Evolutionary conservation across 169 alveolate genomes (phyloP).

Genomic region (Plasmodium cynomolgi): DNA sequence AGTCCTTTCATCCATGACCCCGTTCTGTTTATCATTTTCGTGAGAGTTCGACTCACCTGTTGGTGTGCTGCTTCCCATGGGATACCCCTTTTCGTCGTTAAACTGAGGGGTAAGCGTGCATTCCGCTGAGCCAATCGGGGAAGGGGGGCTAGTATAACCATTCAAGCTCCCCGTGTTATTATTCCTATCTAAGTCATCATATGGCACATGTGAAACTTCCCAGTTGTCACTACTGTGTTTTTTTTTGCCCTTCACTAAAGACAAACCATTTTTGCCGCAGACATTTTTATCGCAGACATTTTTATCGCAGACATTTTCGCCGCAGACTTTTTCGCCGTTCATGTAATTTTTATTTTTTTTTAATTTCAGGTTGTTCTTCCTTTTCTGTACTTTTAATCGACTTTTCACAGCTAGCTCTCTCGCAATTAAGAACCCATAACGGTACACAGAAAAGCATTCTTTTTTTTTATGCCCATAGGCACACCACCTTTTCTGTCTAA

Average conservation of each 20-base stretch:
- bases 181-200: neutral
- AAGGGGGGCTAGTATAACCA: neutral
- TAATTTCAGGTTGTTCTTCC: slow-evolving; percentile 33
- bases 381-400: slow-evolving; percentile 53
- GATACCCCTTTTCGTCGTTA: neutral
- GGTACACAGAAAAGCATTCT: slow-evolving; percentile 69
- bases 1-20: neutral
- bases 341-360: slow-evolving; percentile 17
- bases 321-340: neutral
- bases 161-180: neutral
- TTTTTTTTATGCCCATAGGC: slow-evolving; percentile 75
- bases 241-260: neutral
- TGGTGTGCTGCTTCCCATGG: neutral
- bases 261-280: neutral
- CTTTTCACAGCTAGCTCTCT: slow-evolving; percentile 72
- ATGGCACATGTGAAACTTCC: neutral
- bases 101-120: neutral
- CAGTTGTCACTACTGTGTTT: neutral
- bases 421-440: slow-evolving; percentile 73
- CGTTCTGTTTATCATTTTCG: neutral
- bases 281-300: too few species aligned
- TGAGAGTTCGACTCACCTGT: neutral
- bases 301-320: neutral
- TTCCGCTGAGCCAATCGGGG: neutral
- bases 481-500: slow-evolving; percentile 73